Base-by-base conservation (phyloP, 352 stramenopile species). In the Phytophthora sansomeana region DNA sequence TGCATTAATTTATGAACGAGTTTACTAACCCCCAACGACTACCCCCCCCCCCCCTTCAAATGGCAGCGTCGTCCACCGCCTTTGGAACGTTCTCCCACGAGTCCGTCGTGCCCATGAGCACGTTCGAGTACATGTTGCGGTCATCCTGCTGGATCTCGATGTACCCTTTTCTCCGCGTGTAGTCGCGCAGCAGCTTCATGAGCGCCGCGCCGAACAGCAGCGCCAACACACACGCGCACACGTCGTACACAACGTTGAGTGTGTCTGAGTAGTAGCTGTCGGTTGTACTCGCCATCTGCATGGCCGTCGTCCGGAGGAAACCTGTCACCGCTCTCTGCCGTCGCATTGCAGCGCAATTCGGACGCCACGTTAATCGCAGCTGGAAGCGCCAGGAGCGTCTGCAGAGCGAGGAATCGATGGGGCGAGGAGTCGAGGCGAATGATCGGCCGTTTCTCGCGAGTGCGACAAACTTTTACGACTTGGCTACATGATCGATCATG, bases 81-180 rank as follows among this genome's bases (percentile, higher is more conserved):
- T 61, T 61, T 32, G 21, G 16, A 42, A 87, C 63, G 19, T 67
- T 79, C 36, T 91, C 84, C 76, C 77, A 90, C 60, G 86, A 95
- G 57, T 95, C 84, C 19, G 85, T 86, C 14, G 84, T 75, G 24
- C 68, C 68, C 53, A 83, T 73, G 28, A 95, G 80, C 59, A 80
- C 58, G 16, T 77, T 72, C 43, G 81, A 88, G 67, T 85, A 93
- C 64, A 95, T 80, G 43, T 44, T 67, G 48, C 75, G 73, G 62
- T 89, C 83, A 64, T 93, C 84, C 65, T 90, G 80, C 28, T 86
- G 70, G 50, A 92, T 85, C 47, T 82, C 72, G 35, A 72, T 67
- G 65, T 92, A 95, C 14, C 83, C 83, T 60, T 79, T 79, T 53
- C 81, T 83, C 33, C 69, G 69, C 51, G 67, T 82, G 53, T 82